These are phyloP conservation scores for Clitoria ternatea DNA, from an alignment of 306 rosid genomes.

Conservation along the genomic window DNA sequence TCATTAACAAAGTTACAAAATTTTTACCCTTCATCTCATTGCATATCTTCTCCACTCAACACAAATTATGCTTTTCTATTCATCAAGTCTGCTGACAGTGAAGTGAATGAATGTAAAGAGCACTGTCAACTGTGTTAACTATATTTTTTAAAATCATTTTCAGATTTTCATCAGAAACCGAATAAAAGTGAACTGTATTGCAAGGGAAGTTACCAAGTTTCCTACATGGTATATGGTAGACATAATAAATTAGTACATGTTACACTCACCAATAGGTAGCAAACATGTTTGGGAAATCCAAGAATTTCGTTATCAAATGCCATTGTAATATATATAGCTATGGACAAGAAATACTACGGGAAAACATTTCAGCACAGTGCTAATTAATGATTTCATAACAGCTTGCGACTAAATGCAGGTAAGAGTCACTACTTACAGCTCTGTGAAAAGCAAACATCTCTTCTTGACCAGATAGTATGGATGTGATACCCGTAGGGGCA, in stretches of 20 bases:
- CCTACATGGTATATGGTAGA: too few species aligned
- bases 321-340: constrained; percentile 2
- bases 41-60: not conserved
- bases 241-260: not conserved
- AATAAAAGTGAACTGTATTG: not conserved
- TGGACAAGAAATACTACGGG: constrained; percentile 9
- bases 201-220: not conserved
- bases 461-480: constrained; percentile 89
- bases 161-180: not conserved
- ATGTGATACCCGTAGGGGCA: constrained; percentile 56
- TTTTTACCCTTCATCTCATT: not conserved
- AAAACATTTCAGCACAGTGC: constrained; percentile 1
- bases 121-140: not conserved
- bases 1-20: not conserved
- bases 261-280: not conserved
- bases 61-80: not conserved
- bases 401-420: constrained; percentile 11
- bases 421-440: constrained; percentile 64
- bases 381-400: constrained; percentile 7
- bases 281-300: constrained; percentile 8
- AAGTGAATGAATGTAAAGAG: not conserved
- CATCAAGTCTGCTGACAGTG: not conserved
- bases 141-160: not conserved
- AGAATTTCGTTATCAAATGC: not conserved
- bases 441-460: constrained; percentile 92